These are phyloP conservation scores for Epichloe bromicola DNA, from an alignment of 2,329 filamentous ascomycete species.

Conservation along the genomic window DNA sequence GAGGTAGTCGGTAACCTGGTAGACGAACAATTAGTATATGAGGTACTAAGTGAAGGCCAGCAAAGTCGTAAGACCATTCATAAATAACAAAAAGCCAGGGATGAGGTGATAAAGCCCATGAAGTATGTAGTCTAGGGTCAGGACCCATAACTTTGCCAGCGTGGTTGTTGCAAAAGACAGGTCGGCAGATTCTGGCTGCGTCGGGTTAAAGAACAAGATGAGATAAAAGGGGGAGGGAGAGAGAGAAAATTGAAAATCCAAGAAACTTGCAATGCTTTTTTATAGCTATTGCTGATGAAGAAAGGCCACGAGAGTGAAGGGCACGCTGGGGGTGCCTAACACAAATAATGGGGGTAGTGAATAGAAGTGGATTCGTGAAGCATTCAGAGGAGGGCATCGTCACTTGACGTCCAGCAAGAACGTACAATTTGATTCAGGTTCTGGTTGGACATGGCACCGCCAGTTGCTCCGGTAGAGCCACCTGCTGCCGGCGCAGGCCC, in stretches of 20 bases:
- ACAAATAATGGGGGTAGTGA: background rate
- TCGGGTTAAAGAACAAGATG: background rate
- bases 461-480: conserved; percentile 16
- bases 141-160: no score
- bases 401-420: background rate
- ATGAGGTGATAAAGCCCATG: background rate
- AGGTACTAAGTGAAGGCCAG: background rate
- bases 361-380: background rate
- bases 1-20: conserved; percentile 77
- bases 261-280: no score
- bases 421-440: conserved; percentile 94
- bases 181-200: background rate
- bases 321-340: background rate
- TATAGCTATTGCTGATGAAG: background rate
- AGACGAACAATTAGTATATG: conserved; percentile 6
- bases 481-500: conserved; percentile 18
- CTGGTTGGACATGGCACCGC: conserved; percentile 56
- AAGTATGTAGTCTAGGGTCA: background rate
- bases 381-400: conserved; percentile 9
- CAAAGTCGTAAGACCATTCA: background rate
- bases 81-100: background rate
- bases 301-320: background rate
- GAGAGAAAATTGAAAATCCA: background rate
- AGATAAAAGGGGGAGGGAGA: background rate
- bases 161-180: background rate